Percentiles rank a stretch among this genome's conserved stretches.
Conservation (phyloP, 2,329 filamentous ascomycete genomes). For the Colletotrichum sp. region DNA sequence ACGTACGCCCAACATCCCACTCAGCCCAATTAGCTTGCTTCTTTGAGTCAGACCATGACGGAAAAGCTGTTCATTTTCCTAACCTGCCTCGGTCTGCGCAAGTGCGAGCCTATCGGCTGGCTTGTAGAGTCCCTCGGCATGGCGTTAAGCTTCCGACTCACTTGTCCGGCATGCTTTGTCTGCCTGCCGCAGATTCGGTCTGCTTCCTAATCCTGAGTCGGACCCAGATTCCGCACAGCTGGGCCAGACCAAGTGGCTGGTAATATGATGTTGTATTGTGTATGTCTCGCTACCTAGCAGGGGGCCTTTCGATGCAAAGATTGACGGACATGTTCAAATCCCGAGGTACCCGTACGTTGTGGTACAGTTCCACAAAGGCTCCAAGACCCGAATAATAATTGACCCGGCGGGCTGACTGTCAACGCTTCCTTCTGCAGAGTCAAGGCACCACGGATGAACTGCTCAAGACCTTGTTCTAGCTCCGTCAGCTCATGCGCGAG, state of each 20-base stretch:
- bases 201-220: fast-evolving
- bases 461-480: not conserved
- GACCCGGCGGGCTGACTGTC: not conserved
- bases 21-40: not conserved
- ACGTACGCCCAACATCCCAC: not conserved
- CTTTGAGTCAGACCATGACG: not conserved
- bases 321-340: not conserved
- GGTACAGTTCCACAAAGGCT: not conserved
- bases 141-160: not conserved
- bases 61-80: not conserved
- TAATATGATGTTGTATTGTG: not conserved
- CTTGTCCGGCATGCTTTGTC: not conserved
- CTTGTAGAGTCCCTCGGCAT: not conserved
- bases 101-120: not conserved
- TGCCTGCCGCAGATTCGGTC: not conserved
- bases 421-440: not conserved
- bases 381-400: not conserved
- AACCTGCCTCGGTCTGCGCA: not conserved
- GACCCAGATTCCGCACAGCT: not conserved
- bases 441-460: not conserved
- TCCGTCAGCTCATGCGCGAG: not conserved
- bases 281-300: not conserved
- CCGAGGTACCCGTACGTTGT: not conserved
- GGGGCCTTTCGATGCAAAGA: not conserved
- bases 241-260: not conserved